These are phyloP conservation scores for Kurtzmaniella natalensis DNA, from an alignment of 1,139 yeast species.

Conservation along the genomic window DNA sequence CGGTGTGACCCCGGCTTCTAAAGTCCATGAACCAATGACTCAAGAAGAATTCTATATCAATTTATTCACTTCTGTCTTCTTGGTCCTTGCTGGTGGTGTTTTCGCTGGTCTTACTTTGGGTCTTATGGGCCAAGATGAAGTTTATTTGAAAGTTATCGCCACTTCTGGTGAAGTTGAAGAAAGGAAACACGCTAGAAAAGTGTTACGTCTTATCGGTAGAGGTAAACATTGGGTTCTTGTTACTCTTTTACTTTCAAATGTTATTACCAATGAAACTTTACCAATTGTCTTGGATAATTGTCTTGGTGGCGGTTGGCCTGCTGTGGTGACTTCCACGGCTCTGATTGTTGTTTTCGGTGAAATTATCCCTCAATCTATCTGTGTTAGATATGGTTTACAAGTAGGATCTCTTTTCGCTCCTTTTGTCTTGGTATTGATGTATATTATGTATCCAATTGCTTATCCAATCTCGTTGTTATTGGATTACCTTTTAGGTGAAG, in stretches of 20 bases:
- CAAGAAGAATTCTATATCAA: conserved; percentile 49
- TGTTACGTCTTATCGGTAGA: conserved; percentile 62
- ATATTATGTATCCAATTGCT: conserved; percentile 86
- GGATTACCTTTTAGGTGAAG: conserved; percentile 85
- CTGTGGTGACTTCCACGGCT: conserved; percentile 88
- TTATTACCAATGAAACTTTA: conserved; percentile 90
- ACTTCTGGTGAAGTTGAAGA: conserved; percentile 57
- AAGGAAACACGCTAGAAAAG: conserved; percentile 67
- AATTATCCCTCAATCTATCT: conserved; percentile 89
- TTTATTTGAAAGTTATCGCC: conserved; percentile 70
- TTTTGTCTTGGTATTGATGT: conserved; percentile 81
- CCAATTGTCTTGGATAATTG: conserved; percentile 92
- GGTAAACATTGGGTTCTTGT: conserved; percentile 99
- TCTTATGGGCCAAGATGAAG: conserved; percentile 97
- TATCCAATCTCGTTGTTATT: conserved; percentile 82
- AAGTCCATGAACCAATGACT: conserved; percentile 20
- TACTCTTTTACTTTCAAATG: conserved; percentile 78
- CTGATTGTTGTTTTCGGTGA: conserved; percentile 95
- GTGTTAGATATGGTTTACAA: conserved; percentile 88
- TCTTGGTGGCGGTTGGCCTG: conserved; percentile 97
- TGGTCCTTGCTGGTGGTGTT: conserved; percentile 88
- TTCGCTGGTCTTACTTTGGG: conserved; percentile 95
- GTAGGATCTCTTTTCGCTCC: conserved; percentile 92
- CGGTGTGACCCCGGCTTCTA: conserved; percentile 11
- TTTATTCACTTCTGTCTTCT: conserved; percentile 53